Evolutionary conservation across 1,284 basidiomycete species (phyloP).

Genomic region (Boletellus sp.): DNA sequence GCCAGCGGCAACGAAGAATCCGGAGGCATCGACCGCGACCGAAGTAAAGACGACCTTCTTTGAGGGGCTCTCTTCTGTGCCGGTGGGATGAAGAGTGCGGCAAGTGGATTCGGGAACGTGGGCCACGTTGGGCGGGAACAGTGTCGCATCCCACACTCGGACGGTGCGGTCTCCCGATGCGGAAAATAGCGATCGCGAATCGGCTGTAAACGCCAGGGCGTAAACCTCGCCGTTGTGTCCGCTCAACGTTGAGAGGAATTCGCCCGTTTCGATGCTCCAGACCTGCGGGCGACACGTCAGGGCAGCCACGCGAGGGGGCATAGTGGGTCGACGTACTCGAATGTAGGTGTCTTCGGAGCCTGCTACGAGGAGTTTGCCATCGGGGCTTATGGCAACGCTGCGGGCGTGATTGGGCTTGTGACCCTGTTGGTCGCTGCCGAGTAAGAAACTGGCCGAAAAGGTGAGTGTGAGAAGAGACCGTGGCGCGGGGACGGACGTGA

Average conservation of each 20-base stretch:
- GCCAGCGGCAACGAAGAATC: constrained; percentile 31
- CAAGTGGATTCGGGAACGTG: constrained; percentile 18
- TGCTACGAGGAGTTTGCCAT: constrained; percentile 29
- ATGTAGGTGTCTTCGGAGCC: constrained; percentile 33
- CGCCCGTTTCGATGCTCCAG: constrained; percentile 24
- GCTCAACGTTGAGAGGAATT: constrained; percentile 27
- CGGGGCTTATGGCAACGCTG: constrained; percentile 32
- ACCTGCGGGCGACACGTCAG: constrained; percentile 15
- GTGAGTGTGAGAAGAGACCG: neutral
- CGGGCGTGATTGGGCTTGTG: constrained; percentile 31
- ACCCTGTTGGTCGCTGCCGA: constrained; percentile 24
- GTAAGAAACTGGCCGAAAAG: constrained; percentile 22
- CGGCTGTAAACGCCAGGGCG: constrained; percentile 30
- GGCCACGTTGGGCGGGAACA: constrained; percentile 20
- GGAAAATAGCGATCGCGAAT: constrained; percentile 31
- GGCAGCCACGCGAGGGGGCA: neutral
- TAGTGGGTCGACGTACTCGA: constrained; percentile 21
- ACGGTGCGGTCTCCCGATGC: constrained; percentile 33
- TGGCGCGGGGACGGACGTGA: constrained; percentile 21
- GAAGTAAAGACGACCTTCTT: constrained; percentile 31
- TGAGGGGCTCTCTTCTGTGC: constrained; percentile 13
- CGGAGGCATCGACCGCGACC: constrained; percentile 24
- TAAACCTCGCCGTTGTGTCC: constrained; percentile 33
- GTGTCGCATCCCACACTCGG: constrained; percentile 30
- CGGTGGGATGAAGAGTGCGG: constrained; percentile 23